Conservation (phyloP, 495 filamentous ascomycete species). For the Aspergillus sparsus region DNA sequence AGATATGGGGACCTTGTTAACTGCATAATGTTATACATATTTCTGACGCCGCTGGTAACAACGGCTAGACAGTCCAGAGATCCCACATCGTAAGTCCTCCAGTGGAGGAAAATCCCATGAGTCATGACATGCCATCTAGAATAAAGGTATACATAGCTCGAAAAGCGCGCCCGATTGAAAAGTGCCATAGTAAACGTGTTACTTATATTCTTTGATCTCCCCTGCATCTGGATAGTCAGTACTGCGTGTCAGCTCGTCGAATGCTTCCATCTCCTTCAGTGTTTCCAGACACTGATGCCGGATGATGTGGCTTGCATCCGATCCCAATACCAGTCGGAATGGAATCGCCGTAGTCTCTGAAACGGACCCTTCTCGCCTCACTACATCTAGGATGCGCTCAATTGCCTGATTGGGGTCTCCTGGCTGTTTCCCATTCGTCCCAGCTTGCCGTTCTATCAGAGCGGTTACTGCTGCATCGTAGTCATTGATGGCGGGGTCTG, state of each 20-base stretch:
- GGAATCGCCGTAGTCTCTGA: conserved; percentile 34
- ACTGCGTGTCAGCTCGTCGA: not conserved
- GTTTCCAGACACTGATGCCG: conserved; percentile 35
- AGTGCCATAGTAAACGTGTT: no score
- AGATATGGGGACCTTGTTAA: no score
- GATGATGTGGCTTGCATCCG: conserved; percentile 35
- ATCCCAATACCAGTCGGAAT: conserved; percentile 34
- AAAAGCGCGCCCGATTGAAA: no score
- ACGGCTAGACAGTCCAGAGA: no score
- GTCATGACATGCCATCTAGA: no score
- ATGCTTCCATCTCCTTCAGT: conserved; percentile 21
- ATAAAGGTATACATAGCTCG: no score
- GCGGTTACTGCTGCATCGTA: not conserved
- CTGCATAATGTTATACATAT: no score
- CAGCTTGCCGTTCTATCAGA: not conserved
- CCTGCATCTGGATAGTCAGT: conserved; percentile 22
- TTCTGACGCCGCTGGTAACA: no score
- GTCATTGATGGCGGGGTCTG: not conserved
- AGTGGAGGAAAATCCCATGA: no score
- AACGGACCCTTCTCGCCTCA: conserved; percentile 35
- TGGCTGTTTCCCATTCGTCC: conserved; percentile 33
- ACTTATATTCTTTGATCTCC: conserved; percentile 1
- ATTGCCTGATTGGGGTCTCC: conserved; percentile 41
- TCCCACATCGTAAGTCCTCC: no score
- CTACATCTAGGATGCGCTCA: conserved; percentile 40